Conservation (phyloP, 2,329 filamentous ascomycete genomes). For the Penicillium verrucosum region DNA sequence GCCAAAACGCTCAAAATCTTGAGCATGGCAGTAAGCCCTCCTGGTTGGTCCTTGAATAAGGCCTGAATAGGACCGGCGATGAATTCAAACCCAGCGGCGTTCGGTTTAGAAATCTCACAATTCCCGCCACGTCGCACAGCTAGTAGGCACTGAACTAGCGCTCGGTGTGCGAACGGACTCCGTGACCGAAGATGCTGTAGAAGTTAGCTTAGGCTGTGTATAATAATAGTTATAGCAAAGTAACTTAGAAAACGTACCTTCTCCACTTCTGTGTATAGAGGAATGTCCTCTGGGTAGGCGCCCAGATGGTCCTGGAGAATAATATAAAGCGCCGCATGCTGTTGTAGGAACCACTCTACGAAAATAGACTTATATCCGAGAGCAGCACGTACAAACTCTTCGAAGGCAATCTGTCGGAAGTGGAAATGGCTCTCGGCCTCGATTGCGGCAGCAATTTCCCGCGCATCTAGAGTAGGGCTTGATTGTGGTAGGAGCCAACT, state of each 20-base stretch:
- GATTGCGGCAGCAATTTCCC: constrained; percentile 33
- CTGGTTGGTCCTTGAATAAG: constrained; percentile 33
- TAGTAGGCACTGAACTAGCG: constrained; percentile 32
- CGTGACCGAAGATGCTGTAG: constrained; percentile 33
- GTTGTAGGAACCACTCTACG: constrained; percentile 40
- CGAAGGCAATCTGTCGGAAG: constrained; percentile 38
- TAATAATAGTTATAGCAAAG: background rate
- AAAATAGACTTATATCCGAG: constrained; percentile 34
- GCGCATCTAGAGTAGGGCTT: constrained; percentile 20
- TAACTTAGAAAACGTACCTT: constrained; percentile 24
- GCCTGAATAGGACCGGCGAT: constrained; percentile 39
- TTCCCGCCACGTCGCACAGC: constrained; percentile 18
- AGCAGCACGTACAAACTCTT: constrained; percentile 40
- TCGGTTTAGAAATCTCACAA: constrained; percentile 10
- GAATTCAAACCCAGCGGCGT: constrained; percentile 32
- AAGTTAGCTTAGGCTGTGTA: background rate
- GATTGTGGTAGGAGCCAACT: constrained; percentile 35
- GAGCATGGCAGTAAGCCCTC: constrained; percentile 32
- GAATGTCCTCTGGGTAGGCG: constrained; percentile 31
- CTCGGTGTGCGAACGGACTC: constrained; percentile 40
- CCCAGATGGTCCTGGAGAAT: constrained; percentile 33
- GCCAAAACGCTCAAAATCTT: constrained; percentile 38
- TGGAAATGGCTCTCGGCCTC: constrained; percentile 42
- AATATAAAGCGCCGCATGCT: constrained; percentile 37
- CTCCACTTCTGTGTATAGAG: constrained; percentile 36